Percentiles rank a stretch among this genome's conserved stretches.
Evolutionary conservation across 169 alveolate species (phyloP).

Genomic region (Ichthyophthirius multifiliis): DNA sequence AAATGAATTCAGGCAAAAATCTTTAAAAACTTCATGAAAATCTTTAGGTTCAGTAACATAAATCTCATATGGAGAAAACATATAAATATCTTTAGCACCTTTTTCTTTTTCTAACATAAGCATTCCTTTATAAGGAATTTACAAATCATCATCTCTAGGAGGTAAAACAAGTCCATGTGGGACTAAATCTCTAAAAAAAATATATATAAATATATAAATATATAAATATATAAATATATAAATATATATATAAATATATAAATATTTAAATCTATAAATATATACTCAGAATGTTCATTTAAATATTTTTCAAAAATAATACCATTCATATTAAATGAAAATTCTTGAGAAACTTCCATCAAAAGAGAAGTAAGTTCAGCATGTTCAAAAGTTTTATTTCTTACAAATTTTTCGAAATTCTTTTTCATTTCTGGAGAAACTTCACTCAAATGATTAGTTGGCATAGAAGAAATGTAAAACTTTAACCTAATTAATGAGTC

Average conservation of each 20-base stretch:
- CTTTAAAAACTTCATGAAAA: constrained; percentile 47
- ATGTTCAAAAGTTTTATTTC: constrained; percentile 31
- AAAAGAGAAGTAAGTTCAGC: constrained; percentile 52
- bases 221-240: neutral
- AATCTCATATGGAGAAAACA: constrained; percentile 25
- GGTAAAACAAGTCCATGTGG: constrained; percentile 74
- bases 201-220: neutral
- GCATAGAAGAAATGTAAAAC: constrained; percentile 27
- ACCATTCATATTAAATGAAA: constrained; percentile 88
- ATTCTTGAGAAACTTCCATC: constrained; percentile 81
- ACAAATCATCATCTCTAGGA: neutral
- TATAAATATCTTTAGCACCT: constrained; percentile 38
- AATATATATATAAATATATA: neutral
- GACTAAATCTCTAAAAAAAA: constrained; percentile 64
- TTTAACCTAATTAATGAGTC: constrained; percentile 24
- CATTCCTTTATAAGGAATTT: constrained; percentile 63
- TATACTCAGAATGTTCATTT: constrained; percentile 51
- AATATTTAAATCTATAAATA: neutral
- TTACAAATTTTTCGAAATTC: constrained; percentile 25
- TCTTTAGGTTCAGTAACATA: constrained; percentile 37
- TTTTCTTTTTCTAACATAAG: constrained; percentile 79
- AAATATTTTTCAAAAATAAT: constrained; percentile 85
- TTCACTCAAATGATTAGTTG: constrained; percentile 33
- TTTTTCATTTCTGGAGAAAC: constrained; percentile 8
- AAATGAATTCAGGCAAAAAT: constrained; percentile 46